Evolutionary conservation across 768 basidiomycete genomes (phyloP), one percentile per base, ranked within the genome.

Genomic region (Phaeotremella skinneri): DNA sequence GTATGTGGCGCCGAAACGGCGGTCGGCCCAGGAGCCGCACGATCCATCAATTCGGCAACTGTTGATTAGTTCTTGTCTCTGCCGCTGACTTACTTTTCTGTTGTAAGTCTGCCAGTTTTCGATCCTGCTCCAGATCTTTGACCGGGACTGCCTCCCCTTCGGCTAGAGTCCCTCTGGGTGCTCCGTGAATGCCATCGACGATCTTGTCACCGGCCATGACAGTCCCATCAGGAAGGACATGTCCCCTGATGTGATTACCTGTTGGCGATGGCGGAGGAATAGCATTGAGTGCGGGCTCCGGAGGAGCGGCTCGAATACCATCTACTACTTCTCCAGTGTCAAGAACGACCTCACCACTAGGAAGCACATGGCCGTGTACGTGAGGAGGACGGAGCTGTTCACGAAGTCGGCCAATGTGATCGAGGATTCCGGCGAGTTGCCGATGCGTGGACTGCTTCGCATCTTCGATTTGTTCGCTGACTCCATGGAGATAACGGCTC

Each of bases 101-200:
- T 58, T 72, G 64, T 27, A 77, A 54, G 21, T 68, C 58, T 11
- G 67, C 66, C 11, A 77, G 59, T 49, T 66, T 67, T 39, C 45
- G 42, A 57, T 77, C 76, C 61, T 77, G 74, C 47, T 77, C 70
- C 45, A 58, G 23, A 52, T 77, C 67, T 56, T 70, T 70, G 0
- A 42, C 13, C 20, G 56, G 45, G 17, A 45, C 49, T 21, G 52
- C 16, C 23, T 13, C 21, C 21, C 23, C 43, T 45, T 23, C 43
- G 23, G 11, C 13, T 14, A 23, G 21, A 21, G 43, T 11, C 6
- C 13, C 43, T 13, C 21, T 13, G 26, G 70, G 68, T 32, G 66
- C 67, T 39, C 67, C 70, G 9, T 64, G 58, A 49, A 74, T 66
- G 48, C 70, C 73, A 65, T 72, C 68, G 20, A 70, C 64, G 29